Evolutionary conservation across 495 filamentous ascomycete species (phyloP).

Genomic region (Aspergillus wentii): DNA sequence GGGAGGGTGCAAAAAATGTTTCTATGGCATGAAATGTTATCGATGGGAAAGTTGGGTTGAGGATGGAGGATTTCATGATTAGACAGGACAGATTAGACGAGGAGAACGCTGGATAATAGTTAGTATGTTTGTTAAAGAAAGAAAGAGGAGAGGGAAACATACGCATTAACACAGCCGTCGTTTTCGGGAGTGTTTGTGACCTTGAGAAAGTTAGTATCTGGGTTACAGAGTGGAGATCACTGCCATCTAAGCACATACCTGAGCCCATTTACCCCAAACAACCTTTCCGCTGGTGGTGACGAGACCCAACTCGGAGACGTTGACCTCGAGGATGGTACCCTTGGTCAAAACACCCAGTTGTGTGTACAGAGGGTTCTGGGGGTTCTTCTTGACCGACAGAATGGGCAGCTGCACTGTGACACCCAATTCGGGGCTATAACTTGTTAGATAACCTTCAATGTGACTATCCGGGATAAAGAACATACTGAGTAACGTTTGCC

Average conservation of each 20-base stretch:
- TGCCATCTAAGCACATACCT: slow-evolving; percentile 34
- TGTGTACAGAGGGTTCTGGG: slow-evolving; percentile 90
- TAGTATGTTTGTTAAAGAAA: no score
- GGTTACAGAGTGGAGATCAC: not conserved
- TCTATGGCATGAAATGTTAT: no score
- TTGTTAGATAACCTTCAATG: slow-evolving; percentile 10
- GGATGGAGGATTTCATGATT: no score
- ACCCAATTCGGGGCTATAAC: slow-evolving; percentile 60
- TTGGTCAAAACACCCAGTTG: slow-evolving; percentile 91
- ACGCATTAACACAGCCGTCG: slow-evolving; percentile 74
- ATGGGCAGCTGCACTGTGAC: slow-evolving; percentile 94
- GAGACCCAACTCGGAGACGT: slow-evolving; percentile 88
- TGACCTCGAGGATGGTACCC: slow-evolving; percentile 94
- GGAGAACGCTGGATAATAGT: no score
- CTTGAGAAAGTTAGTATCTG: slow-evolving; percentile 25
- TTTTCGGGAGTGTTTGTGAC: slow-evolving; percentile 69
- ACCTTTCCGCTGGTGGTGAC: slow-evolving; percentile 92
- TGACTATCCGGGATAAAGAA: slow-evolving; percentile 3
- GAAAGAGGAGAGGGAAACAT: no score
- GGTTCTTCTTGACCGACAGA: slow-evolving; percentile 96
- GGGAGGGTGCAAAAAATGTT: no score
- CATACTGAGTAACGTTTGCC: slow-evolving; percentile 75
- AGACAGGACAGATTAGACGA: no score
- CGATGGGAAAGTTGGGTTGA: no score
- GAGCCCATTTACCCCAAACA: slow-evolving; percentile 84